Base-by-base conservation (phyloP, 2,329 filamentous ascomycete genomes). In the Boeremia exigua region DNA sequence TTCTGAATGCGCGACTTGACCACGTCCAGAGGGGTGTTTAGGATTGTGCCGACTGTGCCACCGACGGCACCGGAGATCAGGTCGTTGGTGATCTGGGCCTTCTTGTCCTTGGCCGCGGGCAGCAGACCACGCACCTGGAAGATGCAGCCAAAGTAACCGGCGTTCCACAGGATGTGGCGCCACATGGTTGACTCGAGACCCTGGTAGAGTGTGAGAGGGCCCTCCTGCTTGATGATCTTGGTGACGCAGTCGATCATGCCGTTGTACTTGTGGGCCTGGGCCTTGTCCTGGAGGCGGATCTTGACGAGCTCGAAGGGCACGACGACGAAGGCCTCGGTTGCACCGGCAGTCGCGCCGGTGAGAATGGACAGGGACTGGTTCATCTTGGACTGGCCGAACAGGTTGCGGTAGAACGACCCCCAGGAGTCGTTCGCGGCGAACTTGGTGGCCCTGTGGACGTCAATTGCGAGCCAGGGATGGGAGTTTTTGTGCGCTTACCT, bases 1-100 rank as follows among this genome's bases (percentile, higher is more conserved):
- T 99, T 99, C 79, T 99, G 95, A 66, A 99, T 99, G 61, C 95
- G 89, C 64, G 91, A 96, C 86, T 99, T 99, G 80, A 98, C 93
- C 17, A 98, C 94, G 72, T 98, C 93, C 86, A 96, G 88, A 54
- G 93, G 92, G 2, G 94, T 98, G 83, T 99, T 99, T 61, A 98
- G 75, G 36, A 97, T 84, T 2, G 94, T 99, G 76, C 95, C 94
- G 48, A 89, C 82, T 5, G 93, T 98, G 59, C 95, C 95, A 79
- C 95, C 95, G 62, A 96, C 78, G 38, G 89, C 84, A 75, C 95
- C 95, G 17, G 92, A 92, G 52, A 96, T 79, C 63, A 99, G 80
- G 71, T 99, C 93, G 75, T 96, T 97, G 56, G 84, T 79, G 78
- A 96, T 90, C 79, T 97, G 88, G 48, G 85, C 83, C 63, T 83